A percentile compares a stretch with the other conserved stretches of the same genome.
Conservation (phyloP, 805 yeast species). For the Candida ovalis region DNA sequence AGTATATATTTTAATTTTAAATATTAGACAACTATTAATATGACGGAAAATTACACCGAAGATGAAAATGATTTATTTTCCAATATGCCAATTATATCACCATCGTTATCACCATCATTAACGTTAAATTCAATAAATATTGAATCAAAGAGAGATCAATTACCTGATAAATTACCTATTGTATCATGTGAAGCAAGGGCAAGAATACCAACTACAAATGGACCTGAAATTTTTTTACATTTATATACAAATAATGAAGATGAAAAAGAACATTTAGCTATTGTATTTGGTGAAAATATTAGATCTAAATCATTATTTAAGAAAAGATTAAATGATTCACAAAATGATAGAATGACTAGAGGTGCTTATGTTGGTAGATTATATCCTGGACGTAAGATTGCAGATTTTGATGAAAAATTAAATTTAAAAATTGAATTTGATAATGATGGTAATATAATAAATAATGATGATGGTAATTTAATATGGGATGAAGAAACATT, state of each 20-base stretch:
- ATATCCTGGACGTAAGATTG: conserved; percentile 76
- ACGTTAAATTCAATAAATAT: background rate
- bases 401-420: conserved; percentile 54
- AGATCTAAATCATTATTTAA: conserved; percentile 71
- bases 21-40: no score
- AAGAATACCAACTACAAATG: conserved; percentile 92
- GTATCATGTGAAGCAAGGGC: conserved; percentile 93
- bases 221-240: conserved; percentile 91
- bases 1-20: background rate
- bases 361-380: conserved; percentile 94
- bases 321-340: conserved; percentile 66
- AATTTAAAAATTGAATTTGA: conserved; percentile 40
- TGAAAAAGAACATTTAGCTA: conserved; percentile 91
- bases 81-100: conserved; percentile 39
- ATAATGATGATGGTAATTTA: conserved; percentile 22
- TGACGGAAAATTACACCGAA: no score
- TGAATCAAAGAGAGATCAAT: conserved; percentile 31
- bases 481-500: conserved; percentile 42
- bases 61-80: conserved; percentile 25
- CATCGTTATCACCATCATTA: conserved; percentile 32
- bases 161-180: conserved; percentile 59
- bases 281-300: conserved; percentile 91
- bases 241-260: conserved; percentile 83
- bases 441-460: conserved; percentile 34
- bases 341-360: conserved; percentile 93